These are phyloP conservation scores for Gigaspora rosea DNA, from an alignment of 192 early-diverging fungal genomes.

Conservation along the genomic window DNA sequence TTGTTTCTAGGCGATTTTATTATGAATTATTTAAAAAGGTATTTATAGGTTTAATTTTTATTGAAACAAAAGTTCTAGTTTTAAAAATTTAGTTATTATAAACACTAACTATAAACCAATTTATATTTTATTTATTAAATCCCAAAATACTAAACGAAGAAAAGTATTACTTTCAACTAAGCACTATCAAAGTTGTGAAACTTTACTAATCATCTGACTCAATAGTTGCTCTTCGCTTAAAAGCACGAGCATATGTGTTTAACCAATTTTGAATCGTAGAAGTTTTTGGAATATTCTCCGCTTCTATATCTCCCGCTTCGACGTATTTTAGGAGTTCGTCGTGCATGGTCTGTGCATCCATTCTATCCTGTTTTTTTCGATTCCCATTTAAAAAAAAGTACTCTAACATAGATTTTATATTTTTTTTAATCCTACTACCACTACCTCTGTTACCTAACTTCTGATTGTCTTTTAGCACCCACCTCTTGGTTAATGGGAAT, in stretches of 20 bases:
- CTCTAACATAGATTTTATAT: background rate
- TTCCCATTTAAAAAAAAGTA: background rate
- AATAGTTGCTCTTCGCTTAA: background rate
- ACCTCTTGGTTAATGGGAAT: background rate
- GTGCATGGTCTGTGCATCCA: background rate
- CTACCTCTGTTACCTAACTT: background rate
- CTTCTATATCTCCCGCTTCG: background rate
- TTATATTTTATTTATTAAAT: background rate
- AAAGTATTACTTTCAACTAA: background rate
- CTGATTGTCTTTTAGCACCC: background rate
- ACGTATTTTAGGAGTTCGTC: background rate
- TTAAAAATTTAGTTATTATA: too few species aligned
- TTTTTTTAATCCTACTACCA: background rate
- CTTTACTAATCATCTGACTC: background rate
- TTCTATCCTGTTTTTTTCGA: background rate
- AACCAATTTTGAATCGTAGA: background rate
- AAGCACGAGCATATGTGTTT: background rate
- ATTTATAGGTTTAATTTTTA: too few species aligned
- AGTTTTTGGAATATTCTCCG: background rate
- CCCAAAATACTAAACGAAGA: background rate
- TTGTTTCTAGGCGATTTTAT: too few species aligned
- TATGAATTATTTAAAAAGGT: too few species aligned
- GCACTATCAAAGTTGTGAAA: background rate
- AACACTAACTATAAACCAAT: background rate
- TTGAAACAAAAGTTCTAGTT: too few species aligned